Base-by-base conservation (phyloP, 108 stramenopile genomes). In the Cyclotella distinguenda region DNA sequence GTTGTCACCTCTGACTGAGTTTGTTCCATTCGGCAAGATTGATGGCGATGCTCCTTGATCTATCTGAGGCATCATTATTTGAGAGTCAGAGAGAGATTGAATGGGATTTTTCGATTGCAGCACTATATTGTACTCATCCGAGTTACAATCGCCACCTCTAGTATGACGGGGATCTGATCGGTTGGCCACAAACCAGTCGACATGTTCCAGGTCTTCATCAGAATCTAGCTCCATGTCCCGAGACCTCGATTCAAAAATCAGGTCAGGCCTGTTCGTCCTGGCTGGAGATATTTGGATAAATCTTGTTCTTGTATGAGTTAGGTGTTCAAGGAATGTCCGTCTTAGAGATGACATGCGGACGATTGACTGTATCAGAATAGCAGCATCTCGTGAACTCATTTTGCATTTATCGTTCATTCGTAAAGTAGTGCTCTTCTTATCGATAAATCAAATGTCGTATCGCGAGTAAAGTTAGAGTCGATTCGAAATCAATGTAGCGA, bases 361-460 rank as follows among this genome's bases (percentile, higher is more conserved):
- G n/a, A 51, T 51, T 10, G 48, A 34, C 21, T 64, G 63, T 11
- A 64, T 4, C 0, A 52, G 39, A 26, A n/a, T 50, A 19, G 61
- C 61, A 38, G 63, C 63, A 59, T 59, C 58, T 42, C 40, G 26
- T 21, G 25, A 12, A 19, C 25, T 39, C 58, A 59, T 4, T 43
- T n/a, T n/a, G n/a, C n/a, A n/a, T n/a, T n/a, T n/a, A n/a, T n/a
- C n/a, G n/a, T n/a, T n/a, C n/a, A n/a, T n/a, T n/a, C n/a, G n/a
- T n/a, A n/a, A n/a, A n/a, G n/a, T n/a, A n/a, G n/a, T n/a, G n/a
- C n/a, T n/a, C n/a, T n/a, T n/a, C n/a, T n/a, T n/a, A n/a, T n/a
- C n/a, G n/a, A n/a, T n/a, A n/a, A n/a, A n/a, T n/a, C n/a, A n/a
- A n/a, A n/a, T n/a, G n/a, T n/a, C n/a, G n/a, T n/a, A n/a, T n/a